phyloP scores from a whole-genome alignment of 1,139 yeast genomes.

The Lodderomyces elongisporus region DNA sequence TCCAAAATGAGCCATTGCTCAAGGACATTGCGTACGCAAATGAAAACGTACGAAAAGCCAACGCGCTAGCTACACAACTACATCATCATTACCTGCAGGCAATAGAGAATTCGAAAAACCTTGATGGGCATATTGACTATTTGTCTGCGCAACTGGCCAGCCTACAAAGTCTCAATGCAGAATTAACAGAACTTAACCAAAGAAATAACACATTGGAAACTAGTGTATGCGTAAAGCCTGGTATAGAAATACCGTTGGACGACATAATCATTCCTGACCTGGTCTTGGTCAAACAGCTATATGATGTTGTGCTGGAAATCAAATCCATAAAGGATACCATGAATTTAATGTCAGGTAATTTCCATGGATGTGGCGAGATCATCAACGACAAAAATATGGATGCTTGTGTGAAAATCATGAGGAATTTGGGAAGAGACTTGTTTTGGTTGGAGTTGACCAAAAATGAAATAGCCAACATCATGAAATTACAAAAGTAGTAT shows the following conservation, averaged over 20 bases:
- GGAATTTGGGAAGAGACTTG: slow-evolving; percentile 72
- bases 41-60: slow-evolving; percentile 20
- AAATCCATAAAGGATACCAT: slow-evolving; percentile 65
- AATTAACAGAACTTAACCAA: slow-evolving; percentile 21
- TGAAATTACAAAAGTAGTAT: slow-evolving; percentile 17
- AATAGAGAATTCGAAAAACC: slow-evolving; percentile 27
- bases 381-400: slow-evolving; percentile 40
- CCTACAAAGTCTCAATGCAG: slow-evolving; percentile 23
- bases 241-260: slow-evolving; percentile 22
- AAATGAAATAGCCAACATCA: slow-evolving; percentile 26
- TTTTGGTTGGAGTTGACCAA: slow-evolving; percentile 48
- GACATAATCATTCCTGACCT: slow-evolving; percentile 40
- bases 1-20: slow-evolving; percentile 13
- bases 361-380: slow-evolving; percentile 27
- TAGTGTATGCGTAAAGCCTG: slow-evolving; percentile 16
- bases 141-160: slow-evolving; percentile 26
- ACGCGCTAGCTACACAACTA: slow-evolving; percentile 30
- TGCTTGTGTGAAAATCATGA: slow-evolving; percentile 49
- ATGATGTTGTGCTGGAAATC: slow-evolving; percentile 61
- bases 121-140: slow-evolving; percentile 31
- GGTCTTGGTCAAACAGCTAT: slow-evolving; percentile 45
- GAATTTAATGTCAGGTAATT: slow-evolving; percentile 53
- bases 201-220: slow-evolving; percentile 19
- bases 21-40: slow-evolving; percentile 15
- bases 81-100: slow-evolving; percentile 37